A percentile compares a stretch with the other conserved stretches of the same genome.
These are phyloP conservation scores for Chrysanthemum seticuspe DNA, from an alignment of 129 eudicot species.

Conservation along the genomic window DNA sequence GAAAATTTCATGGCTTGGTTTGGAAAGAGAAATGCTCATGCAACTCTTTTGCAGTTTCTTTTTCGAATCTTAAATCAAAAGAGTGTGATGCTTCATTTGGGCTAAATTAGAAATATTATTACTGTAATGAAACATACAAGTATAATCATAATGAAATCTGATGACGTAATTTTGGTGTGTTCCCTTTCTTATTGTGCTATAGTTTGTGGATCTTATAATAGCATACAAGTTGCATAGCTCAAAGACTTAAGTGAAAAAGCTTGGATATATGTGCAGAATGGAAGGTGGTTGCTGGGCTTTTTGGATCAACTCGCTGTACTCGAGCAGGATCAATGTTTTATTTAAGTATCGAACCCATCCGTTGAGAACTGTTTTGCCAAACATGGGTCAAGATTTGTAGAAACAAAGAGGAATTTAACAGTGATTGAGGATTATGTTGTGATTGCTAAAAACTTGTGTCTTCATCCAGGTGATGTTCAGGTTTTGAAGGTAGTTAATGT, in stretches of 20 bases:
- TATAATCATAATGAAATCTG: no score
- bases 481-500: slow-evolving; percentile 64
- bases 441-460: slow-evolving; percentile 69
- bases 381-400: slow-evolving; percentile 60
- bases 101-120: no score
- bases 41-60: no score
- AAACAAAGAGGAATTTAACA: slow-evolving; percentile 30
- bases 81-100: no score
- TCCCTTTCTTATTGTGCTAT: no score
- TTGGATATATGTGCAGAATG: slow-evolving; percentile 57
- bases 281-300: slow-evolving; percentile 79
- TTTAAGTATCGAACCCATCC: slow-evolving; percentile 56
- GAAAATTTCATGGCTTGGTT: no score
- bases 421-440: slow-evolving; percentile 58
- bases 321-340: slow-evolving; percentile 60
- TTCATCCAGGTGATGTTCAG: slow-evolving; percentile 78
- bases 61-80: no score
- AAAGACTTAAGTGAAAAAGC: slow-evolving; percentile 66
- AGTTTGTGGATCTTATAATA: no score
- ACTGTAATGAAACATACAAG: no score
- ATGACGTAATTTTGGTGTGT: no score
- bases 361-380: slow-evolving; percentile 50
- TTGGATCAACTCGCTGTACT: slow-evolving; percentile 57
- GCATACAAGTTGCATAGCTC: slow-evolving; percentile 60
- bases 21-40: no score